Evolutionary conservation across 805 yeast genomes (phyloP).

Genomic region (Metschnikowia baotianmanensis): DNA sequence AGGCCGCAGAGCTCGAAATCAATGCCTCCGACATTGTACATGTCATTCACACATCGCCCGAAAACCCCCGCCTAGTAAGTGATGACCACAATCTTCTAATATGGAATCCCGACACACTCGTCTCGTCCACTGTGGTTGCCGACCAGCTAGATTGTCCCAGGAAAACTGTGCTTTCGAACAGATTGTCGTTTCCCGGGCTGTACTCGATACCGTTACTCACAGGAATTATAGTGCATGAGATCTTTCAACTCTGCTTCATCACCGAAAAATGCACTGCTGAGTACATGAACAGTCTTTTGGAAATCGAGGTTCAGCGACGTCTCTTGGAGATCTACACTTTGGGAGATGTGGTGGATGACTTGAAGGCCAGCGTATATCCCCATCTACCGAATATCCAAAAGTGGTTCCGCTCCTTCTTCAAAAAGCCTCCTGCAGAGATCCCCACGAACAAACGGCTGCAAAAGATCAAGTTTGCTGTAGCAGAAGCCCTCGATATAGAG

Average conservation of each 20-base stretch:
- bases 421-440: constrained; percentile 20
- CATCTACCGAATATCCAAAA: constrained; percentile 52
- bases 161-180: constrained; percentile 57
- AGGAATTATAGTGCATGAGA: constrained; percentile 80
- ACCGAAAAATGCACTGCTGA: constrained; percentile 34
- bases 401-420: constrained; percentile 51
- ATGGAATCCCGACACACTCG: constrained; percentile 77
- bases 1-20: constrained; percentile 53
- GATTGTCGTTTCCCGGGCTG: constrained; percentile 63
- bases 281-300: constrained; percentile 38
- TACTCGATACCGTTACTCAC: constrained; percentile 61
- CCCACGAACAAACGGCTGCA: constrained; percentile 29
- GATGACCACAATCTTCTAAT: constrained; percentile 61
- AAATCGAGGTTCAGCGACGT: constrained; percentile 41
- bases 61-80: constrained; percentile 48
- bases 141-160: constrained; percentile 74
- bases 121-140: constrained; percentile 81
- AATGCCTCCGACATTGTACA: constrained; percentile 58
- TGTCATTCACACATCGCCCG: constrained; percentile 47
- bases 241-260: constrained; percentile 61
- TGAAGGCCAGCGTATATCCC: constrained; percentile 41
- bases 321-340: constrained; percentile 55
- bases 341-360: constrained; percentile 45
- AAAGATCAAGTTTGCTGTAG: constrained; percentile 47
- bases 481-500: constrained; percentile 76